These are phyloP conservation scores for Domatiomyces catenatus DNA, from an alignment of 2,329 filamentous ascomycete genomes.

Conservation along the genomic window DNA sequence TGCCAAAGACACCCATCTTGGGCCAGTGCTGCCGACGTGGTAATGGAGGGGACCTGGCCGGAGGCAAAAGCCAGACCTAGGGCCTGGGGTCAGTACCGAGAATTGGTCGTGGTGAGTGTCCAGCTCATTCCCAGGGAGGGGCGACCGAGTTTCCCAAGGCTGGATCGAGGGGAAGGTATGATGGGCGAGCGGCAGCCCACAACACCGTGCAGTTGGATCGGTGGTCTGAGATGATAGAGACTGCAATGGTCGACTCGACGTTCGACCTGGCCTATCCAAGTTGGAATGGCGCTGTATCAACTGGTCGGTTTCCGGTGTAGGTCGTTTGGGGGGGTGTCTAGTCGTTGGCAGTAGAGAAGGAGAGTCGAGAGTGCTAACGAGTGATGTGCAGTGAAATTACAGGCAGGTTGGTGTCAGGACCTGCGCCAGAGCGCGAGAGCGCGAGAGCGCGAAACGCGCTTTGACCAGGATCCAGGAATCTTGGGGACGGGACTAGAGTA, in stretches of 20 bases:
- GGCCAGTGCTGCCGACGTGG: not conserved
- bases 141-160: not conserved
- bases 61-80: not conserved
- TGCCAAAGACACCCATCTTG: slow-evolving; percentile 17
- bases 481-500: not conserved
- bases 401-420: not conserved
- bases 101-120: not conserved
- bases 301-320: not conserved
- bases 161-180: not conserved
- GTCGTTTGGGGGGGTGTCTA: not conserved
- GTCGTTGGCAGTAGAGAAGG: not conserved
- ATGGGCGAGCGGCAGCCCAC: no score
- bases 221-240: not conserved
- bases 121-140: not conserved
- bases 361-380: not conserved
- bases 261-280: not conserved
- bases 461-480: not conserved
- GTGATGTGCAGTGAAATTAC: not conserved
- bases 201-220: not conserved
- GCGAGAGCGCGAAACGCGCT: not conserved
- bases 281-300: not conserved
- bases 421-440: not conserved
- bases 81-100: not conserved
- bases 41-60: not conserved
- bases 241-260: not conserved